Percentiles rank a stretch among this genome's conserved stretches.
Conservation (phyloP, 352 stramenopile genomes). For the Phytophthora cryptogea region DNA sequence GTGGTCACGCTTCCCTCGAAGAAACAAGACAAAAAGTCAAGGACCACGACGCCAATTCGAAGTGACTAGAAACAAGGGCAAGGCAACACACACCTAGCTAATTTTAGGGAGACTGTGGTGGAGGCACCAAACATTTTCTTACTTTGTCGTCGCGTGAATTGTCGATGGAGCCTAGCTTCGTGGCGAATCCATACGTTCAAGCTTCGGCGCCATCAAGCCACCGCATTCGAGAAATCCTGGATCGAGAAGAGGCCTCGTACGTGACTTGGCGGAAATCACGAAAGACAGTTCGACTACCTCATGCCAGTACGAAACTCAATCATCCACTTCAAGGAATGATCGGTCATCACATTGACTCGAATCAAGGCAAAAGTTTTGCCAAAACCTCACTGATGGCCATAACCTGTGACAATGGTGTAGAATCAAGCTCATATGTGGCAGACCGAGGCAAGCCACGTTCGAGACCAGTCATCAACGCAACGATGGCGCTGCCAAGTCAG, state of each 20-base stretch:
- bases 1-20: constrained; percentile 15
- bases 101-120: constrained; percentile 7
- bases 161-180: constrained; percentile 60
- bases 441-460: constrained; percentile 1
- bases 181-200: constrained; percentile 57
- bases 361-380: too few species aligned
- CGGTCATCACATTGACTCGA: constrained; percentile 3
- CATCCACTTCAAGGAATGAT: constrained; percentile 21
- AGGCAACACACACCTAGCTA: constrained; percentile 1
- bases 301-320: constrained; percentile 64
- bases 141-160: neutral
- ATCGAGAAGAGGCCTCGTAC: constrained; percentile 56
- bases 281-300: constrained; percentile 47
- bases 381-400: constrained; percentile 1
- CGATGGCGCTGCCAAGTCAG: neutral
- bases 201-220: constrained; percentile 37
- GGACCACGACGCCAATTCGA: neutral
- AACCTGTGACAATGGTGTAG: neutral
- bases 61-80: neutral
- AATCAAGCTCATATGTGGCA: constrained; percentile 1
- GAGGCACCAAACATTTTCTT: neutral
- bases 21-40: too few species aligned
- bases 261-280: constrained; percentile 38
- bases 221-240: constrained; percentile 57
- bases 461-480: neutral